Evolutionary conservation across 805 yeast genomes (phyloP).

Genomic region (Saturnispora halmiae): DNA sequence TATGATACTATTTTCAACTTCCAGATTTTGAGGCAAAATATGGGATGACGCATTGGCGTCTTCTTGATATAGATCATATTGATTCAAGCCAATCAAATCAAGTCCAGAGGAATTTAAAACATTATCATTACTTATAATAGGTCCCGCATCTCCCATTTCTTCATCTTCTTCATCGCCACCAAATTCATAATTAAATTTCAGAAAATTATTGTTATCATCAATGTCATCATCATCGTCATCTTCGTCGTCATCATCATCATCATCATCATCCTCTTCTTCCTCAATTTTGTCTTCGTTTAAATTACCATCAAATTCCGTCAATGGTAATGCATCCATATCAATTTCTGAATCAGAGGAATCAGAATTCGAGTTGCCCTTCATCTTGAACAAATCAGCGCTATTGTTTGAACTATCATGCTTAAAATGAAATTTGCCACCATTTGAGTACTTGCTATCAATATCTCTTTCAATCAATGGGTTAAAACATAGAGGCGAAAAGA

Average conservation of each 20-base stretch:
- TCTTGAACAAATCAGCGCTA: slow-evolving; percentile 3
- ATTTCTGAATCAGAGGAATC: slow-evolving; percentile 21
- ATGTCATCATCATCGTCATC: slow-evolving; percentile 19
- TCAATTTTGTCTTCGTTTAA: not conserved
- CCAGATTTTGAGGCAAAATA: not conserved
- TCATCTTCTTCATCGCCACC: too few species aligned
- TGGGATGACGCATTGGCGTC: not conserved
- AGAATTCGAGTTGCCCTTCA: not conserved
- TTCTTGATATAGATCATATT: slow-evolving; percentile 3
- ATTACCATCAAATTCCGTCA: not conserved
- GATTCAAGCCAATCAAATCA: not conserved
- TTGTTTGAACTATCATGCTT: slow-evolving; percentile 5
- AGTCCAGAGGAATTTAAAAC: not conserved
- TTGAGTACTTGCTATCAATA: slow-evolving; percentile 77
- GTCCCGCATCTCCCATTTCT: too few species aligned
- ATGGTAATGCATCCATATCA: slow-evolving; percentile 18
- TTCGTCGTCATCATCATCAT: not conserved
- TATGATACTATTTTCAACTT: not conserved
- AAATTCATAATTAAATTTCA: slow-evolving; percentile 7
- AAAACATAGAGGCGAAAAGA: slow-evolving; percentile 75
- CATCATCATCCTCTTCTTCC: not conserved
- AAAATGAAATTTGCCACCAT: slow-evolving; percentile 86
- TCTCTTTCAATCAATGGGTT: slow-evolving; percentile 68
- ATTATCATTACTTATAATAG: too few species aligned
- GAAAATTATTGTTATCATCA: too few species aligned